Conservation (phyloP, 108 stramenopile genomes). For the Discostella pseudostelligera region DNA sequence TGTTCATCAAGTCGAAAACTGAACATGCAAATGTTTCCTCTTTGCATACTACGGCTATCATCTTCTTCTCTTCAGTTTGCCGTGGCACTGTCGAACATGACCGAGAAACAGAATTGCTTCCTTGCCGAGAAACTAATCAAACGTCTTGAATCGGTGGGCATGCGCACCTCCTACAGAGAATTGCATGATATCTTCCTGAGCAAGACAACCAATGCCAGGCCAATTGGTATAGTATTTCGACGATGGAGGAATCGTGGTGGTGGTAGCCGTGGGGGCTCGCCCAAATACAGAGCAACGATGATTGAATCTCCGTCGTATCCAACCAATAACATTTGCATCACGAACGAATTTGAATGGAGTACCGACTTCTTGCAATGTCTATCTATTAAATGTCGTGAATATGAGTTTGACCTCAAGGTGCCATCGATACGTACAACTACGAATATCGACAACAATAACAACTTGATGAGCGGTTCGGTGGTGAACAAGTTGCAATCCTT, state of each 20-base stretch:
- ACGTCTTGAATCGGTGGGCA: constrained; percentile 45
- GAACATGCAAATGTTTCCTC: not conserved
- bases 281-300: too few relatives aligned
- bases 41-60: not conserved
- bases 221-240: constrained; percentile 45
- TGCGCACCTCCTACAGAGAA: constrained; percentile 48
- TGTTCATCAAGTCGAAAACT: not conserved
- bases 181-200: constrained; percentile 43
- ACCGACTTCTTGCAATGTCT: constrained; percentile 34
- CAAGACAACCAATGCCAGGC: constrained; percentile 35
- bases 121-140: constrained; percentile 44
- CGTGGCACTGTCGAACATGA: constrained; percentile 38
- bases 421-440: constrained; percentile 5
- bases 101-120: constrained; percentile 20
- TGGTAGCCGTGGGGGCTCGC: not conserved
- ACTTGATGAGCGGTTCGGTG: constrained; percentile 7
- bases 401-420: constrained; percentile 34
- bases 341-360: constrained; percentile 42
- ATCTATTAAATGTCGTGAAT: constrained; percentile 37
- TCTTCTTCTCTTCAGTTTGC: constrained; percentile 26
- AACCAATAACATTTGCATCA: not conserved
- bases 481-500: constrained; percentile 13
- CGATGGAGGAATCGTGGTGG: constrained; percentile 11
- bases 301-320: too few relatives aligned
- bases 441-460: not conserved